These are phyloP conservation scores for Chaetomium sp. DNA, from an alignment of 2,329 filamentous ascomycete genomes.

Conservation along the genomic window DNA sequence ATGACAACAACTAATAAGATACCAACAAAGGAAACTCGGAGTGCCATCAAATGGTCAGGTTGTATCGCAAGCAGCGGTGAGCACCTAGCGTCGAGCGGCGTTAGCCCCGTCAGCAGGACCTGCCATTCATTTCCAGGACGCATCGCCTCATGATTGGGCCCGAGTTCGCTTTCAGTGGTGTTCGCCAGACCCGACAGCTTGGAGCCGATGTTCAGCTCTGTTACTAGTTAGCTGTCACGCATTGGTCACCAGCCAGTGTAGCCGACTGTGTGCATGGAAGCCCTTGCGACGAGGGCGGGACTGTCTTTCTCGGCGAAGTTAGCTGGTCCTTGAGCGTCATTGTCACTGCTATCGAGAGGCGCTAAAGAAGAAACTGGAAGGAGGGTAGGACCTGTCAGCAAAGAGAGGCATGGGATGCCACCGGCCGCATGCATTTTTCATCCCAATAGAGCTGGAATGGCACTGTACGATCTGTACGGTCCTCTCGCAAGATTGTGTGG, in stretches of 20 bases:
- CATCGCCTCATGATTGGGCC: conserved; percentile 13
- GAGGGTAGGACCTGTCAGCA: not conserved
- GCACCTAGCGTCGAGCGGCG: not conserved
- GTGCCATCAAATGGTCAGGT: not conserved
- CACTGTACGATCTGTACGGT: conserved; percentile 1
- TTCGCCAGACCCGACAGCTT: conserved; percentile 31
- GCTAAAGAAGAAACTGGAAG: not conserved
- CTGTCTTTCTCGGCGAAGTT: conserved; percentile 2
- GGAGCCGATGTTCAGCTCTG: conserved; percentile 29
- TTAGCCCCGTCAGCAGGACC: not conserved
- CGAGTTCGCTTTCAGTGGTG: not conserved
- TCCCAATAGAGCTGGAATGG: not conserved
- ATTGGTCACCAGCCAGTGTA: conserved; percentile 6
- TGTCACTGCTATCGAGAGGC: not conserved
- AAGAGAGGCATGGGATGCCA: not conserved
- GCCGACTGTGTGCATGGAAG: not conserved
- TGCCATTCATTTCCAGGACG: not conserved
- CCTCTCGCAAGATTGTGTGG: not conserved
- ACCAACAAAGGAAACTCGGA: not conserved
- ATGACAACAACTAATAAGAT: not conserved
- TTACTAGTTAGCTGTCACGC: conserved; percentile 12
- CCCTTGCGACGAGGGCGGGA: not conserved
- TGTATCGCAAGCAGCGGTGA: not conserved
- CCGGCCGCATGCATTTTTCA: not conserved
- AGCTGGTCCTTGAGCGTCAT: conserved; percentile 1